phyloP scores from a whole-genome alignment of 176 grass and related monocot species.

The Elymus sibiricus region DNA sequence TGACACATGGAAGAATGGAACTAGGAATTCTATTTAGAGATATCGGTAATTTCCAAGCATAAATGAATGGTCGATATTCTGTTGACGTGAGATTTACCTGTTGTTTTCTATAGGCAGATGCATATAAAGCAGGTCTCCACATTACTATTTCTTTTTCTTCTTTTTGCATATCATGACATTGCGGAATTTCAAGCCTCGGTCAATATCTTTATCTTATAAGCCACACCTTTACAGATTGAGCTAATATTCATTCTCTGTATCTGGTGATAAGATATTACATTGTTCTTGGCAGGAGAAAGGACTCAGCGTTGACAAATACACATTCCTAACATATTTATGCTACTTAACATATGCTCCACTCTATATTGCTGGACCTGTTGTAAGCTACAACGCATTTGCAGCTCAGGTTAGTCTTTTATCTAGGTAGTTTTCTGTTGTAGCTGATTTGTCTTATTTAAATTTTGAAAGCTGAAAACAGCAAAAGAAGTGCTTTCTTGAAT shows the following conservation, averaged over 20 bases:
- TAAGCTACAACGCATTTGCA: slow-evolving; percentile 93
- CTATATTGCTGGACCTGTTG: slow-evolving; percentile 92
- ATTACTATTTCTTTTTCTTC: neutral
- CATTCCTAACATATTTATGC: slow-evolving; percentile 78
- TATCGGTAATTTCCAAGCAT: neutral
- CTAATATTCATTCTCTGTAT: neutral
- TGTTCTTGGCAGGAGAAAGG: slow-evolving; percentile 65
- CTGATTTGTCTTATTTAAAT: neutral
- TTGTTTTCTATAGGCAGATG: neutral
- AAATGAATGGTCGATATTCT: neutral
- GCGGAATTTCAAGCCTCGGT: neutral
- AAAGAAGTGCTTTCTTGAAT: slow-evolving; percentile 3
- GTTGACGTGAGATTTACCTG: neutral
- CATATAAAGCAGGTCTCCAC: neutral
- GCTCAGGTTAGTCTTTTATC: slow-evolving; percentile 59
- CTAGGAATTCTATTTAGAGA: neutral
- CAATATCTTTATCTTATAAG: neutral
- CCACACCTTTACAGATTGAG: neutral
- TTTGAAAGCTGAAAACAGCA: slow-evolving; percentile 10
- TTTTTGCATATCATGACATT: neutral
- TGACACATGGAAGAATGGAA: neutral
- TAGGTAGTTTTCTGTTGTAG: neutral
- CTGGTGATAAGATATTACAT: neutral
- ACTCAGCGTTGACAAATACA: slow-evolving; percentile 64
- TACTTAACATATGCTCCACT: slow-evolving; percentile 94